Base-by-base conservation (phyloP, 1,284 basidiomycete genomes). In the Moesziomyces sp. region DNA sequence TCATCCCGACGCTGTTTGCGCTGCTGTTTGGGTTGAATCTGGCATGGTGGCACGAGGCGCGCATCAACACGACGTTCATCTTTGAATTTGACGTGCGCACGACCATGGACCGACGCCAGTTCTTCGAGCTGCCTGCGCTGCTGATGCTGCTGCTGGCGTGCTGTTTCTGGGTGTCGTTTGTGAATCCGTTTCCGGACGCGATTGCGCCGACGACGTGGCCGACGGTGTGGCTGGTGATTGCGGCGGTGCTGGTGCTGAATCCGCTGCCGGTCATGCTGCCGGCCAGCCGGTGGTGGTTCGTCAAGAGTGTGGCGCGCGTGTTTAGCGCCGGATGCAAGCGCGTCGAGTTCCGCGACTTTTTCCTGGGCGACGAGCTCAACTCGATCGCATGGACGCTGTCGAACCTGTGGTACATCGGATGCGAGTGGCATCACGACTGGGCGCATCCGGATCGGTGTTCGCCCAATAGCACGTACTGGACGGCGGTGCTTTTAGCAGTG, bases 1-100 rank as follows among this genome's bases (percentile, higher is more conserved):
- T 90, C 53, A 85, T 97, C 3, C 93, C 94, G 0, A 87, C 91
- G 3, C 72, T 96, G 7, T 93, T 97, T 81, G 87, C 89, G 0
- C 79, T 95, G 35, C 86, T 97, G 0, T 89, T 97, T 48, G 92
- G 82, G 0, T 50, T 92, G 45, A 96, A 98, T 82, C 77, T 97
- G 11, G 78, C 90, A 18, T 91, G 91, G 0, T 97, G 93, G 92
- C 88, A 89, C 0, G 84, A 85, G 1, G 87, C 90, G 5, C 87
- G 92, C 46, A 93, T 97, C 80, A 97, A 96, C 83, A 94, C 94
- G 71, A 88, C 90, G 21, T 96, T 97, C 84, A 95, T 97, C 53
- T 95, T 97, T 77, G 81, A 84, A 52, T 83, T 75, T 62, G 89
- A 95, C 74, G 84, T 91, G 13, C 87, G 91, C 54, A 90, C 90